Conservation (phyloP, 495 filamentous ascomycete species). For the Hypoxylon rickii region DNA sequence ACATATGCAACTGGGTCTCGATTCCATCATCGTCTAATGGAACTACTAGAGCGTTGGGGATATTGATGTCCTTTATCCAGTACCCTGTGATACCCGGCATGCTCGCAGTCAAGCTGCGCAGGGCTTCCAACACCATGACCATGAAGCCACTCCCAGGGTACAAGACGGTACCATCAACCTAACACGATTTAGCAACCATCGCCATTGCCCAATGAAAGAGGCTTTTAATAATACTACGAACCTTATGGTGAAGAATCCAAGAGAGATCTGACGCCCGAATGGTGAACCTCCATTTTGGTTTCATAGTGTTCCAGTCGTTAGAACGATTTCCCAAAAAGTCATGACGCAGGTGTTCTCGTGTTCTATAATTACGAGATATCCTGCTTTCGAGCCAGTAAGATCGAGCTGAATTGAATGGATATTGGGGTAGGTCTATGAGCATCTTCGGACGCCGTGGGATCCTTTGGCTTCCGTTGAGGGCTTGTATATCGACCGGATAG, state of each 20-base stretch:
- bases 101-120: constrained; percentile 38
- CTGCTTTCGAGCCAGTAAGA: constrained; percentile 49
- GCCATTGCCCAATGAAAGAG: not conserved
- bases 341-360: constrained; percentile 40
- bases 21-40: constrained; percentile 40
- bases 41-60: constrained; percentile 43
- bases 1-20: constrained; percentile 14
- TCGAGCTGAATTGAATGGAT: constrained; percentile 47
- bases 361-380: constrained; percentile 44
- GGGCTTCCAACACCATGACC: constrained; percentile 51
- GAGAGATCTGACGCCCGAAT: constrained; percentile 44
- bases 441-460: constrained; percentile 17
- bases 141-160: constrained; percentile 53
- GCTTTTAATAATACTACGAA: too few species aligned
- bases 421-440: constrained; percentile 36
- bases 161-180: constrained; percentile 38
- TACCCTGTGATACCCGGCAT: constrained; percentile 4
- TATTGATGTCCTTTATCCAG: constrained; percentile 37
- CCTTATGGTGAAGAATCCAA: constrained; percentile 54
- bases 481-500: constrained; percentile 18
- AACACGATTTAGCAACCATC: not conserved
- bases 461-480: constrained; percentile 6
- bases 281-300: constrained; percentile 49
- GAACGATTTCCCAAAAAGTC: constrained; percentile 51
- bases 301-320: constrained; percentile 39